These are phyloP conservation scores for Auriculariales sp. DNA, from an alignment of 768 basidiomycete genomes.

Conservation along the genomic window DNA sequence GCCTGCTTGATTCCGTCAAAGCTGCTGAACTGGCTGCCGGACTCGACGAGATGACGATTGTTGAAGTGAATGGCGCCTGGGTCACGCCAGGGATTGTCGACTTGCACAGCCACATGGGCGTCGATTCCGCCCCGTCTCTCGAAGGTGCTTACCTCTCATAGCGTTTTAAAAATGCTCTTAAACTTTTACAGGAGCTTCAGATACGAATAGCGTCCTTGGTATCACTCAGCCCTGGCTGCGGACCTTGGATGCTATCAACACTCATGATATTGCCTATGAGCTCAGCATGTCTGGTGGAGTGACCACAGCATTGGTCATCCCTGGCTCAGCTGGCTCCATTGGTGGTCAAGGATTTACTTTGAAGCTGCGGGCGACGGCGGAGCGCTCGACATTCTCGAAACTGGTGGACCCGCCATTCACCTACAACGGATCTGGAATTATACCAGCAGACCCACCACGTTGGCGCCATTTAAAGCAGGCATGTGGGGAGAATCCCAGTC, in stretches of 20 bases:
- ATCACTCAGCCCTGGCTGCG: constrained; percentile 19
- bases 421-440: constrained; percentile 12
- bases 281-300: constrained; percentile 30
- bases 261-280: constrained; percentile 26
- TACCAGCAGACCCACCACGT: constrained; percentile 14
- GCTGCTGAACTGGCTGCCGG: constrained; percentile 18
- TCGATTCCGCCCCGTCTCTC: constrained; percentile 34
- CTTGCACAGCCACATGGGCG: constrained; percentile 55
- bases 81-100: constrained; percentile 32
- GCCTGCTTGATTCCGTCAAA: constrained; percentile 21
- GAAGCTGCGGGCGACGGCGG: constrained; percentile 23
- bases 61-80: constrained; percentile 61
- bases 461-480: constrained; percentile 26
- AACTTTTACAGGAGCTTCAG: constrained; percentile 15
- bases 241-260: constrained; percentile 30
- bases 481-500: constrained; percentile 13
- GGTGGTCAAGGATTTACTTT: constrained; percentile 27
- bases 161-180: neutral
- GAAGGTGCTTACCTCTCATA: constrained; percentile 22
- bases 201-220: constrained; percentile 40
- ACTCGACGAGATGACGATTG: constrained; percentile 21
- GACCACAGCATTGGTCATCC: constrained; percentile 31
- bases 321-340: constrained; percentile 18
- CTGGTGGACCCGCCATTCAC: constrained; percentile 26
- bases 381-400: constrained; percentile 21